A percentile compares a stretch with the other conserved stretches of the same genome.
phyloP scores from a whole-genome alignment of 129 eudicot genomes.

The Flaveria bidentis region DNA sequence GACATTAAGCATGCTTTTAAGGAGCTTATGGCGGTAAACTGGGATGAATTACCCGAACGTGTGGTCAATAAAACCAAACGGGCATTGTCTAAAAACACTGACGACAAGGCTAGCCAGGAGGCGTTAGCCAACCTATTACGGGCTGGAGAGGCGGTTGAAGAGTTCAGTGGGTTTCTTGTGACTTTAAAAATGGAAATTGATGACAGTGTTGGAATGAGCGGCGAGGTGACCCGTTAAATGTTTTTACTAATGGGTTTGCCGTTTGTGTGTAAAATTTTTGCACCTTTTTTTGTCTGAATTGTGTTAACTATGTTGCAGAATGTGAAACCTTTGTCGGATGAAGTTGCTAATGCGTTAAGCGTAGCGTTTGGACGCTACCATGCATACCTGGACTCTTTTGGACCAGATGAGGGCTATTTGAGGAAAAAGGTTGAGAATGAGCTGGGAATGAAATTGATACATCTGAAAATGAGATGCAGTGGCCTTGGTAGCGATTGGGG shows the following conservation, averaged over 20 bases:
- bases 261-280: neutral
- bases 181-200: slow-evolving; percentile 83
- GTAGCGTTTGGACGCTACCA: slow-evolving; percentile 64
- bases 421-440: slow-evolving; percentile 89
- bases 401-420: slow-evolving; percentile 76
- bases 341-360: slow-evolving; percentile 54
- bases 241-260: neutral
- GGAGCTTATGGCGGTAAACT: slow-evolving; percentile 78
- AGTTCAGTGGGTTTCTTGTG: slow-evolving; percentile 71
- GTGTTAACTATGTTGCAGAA: slow-evolving; percentile 48
- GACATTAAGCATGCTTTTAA: slow-evolving; percentile 64
- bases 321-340: slow-evolving; percentile 68
- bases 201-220: slow-evolving; percentile 79
- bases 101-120: slow-evolving; percentile 75
- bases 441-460: slow-evolving; percentile 75
- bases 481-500: slow-evolving; percentile 93
- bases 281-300: slow-evolving; percentile 4
- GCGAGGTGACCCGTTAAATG: slow-evolving; percentile 57
- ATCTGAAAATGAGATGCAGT: slow-evolving; percentile 90
- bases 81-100: slow-evolving; percentile 71
- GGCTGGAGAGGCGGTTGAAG: slow-evolving; percentile 95
- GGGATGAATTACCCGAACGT: slow-evolving; percentile 78
- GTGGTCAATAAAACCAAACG: slow-evolving; percentile 57
- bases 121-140: slow-evolving; percentile 71
- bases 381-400: slow-evolving; percentile 82